Evolutionary conservation across 208 protist species (phyloP).

Genomic region (Leishmania major): DNA sequence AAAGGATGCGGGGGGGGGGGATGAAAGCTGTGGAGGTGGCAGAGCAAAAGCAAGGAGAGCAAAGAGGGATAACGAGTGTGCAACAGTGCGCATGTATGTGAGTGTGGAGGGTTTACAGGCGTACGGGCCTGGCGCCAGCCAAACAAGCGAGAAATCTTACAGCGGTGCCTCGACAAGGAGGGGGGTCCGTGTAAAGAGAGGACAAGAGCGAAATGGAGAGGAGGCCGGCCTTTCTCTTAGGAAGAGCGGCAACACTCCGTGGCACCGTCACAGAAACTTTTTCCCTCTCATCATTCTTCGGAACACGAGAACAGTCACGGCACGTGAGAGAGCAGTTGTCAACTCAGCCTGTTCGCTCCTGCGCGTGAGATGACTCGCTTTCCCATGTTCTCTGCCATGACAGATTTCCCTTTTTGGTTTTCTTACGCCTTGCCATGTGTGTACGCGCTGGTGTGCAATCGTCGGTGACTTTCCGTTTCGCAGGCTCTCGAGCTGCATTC

Average conservation of each 20-base stretch:
- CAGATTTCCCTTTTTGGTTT: background rate
- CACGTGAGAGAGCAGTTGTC: background rate
- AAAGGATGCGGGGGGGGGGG: background rate
- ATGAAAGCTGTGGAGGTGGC: background rate
- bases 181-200: background rate
- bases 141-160: background rate
- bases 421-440: background rate
- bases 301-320: background rate
- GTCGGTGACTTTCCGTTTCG: background rate
- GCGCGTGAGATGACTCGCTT: background rate
- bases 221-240: background rate
- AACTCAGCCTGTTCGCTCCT: background rate
- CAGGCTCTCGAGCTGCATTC: background rate
- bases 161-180: background rate
- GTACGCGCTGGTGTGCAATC: background rate
- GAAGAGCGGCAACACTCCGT: background rate
- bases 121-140: background rate
- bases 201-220: background rate
- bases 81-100: background rate
- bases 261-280: no score
- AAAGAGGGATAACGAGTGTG: background rate
- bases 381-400: background rate
- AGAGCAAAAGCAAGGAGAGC: background rate
- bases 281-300: background rate
- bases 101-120: background rate